Percentiles rank a stretch among this genome's conserved stretches.
Evolutionary conservation across 306 rosid genomes (phyloP).

Genomic region (Quercus robur): DNA sequence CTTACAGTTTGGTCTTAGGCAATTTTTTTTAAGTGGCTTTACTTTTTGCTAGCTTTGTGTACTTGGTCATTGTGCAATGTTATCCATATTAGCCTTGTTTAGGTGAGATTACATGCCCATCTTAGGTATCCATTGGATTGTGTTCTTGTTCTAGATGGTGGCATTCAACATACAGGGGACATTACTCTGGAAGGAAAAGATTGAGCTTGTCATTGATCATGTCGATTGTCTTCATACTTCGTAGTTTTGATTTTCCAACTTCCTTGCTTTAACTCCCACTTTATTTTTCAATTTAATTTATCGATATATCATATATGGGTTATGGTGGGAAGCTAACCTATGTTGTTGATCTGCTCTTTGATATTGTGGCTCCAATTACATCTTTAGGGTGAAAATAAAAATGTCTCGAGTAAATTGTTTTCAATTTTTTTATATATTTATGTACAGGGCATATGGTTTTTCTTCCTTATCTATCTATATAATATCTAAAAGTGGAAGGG

Average conservation of each 20-base stretch:
- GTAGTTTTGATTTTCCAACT: background rate
- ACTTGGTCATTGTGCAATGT: background rate
- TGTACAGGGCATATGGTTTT: background rate
- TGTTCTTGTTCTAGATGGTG: constrained; percentile 73
- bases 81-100: too few relatives aligned
- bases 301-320: too few relatives aligned
- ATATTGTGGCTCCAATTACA: background rate
- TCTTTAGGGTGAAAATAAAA: background rate
- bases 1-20: too few relatives aligned
- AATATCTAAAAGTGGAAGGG: too few relatives aligned
- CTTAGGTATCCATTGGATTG: background rate
- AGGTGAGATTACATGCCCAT: too few relatives aligned
- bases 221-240: constrained; percentile 33
- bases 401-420: constrained; percentile 1
- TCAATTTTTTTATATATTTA: constrained; percentile 13
- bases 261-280: too few relatives aligned
- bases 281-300: too few relatives aligned
- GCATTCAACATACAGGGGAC: constrained; percentile 99
- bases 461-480: too few relatives aligned
- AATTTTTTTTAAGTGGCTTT: too few relatives aligned
- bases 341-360: background rate
- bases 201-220: constrained; percentile 92
- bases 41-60: background rate
- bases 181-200: constrained; percentile 87
- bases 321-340: background rate